phyloP scores from a whole-genome alignment of 139 green algal genomes.

The Raphidocelis subcapitata region DNA sequence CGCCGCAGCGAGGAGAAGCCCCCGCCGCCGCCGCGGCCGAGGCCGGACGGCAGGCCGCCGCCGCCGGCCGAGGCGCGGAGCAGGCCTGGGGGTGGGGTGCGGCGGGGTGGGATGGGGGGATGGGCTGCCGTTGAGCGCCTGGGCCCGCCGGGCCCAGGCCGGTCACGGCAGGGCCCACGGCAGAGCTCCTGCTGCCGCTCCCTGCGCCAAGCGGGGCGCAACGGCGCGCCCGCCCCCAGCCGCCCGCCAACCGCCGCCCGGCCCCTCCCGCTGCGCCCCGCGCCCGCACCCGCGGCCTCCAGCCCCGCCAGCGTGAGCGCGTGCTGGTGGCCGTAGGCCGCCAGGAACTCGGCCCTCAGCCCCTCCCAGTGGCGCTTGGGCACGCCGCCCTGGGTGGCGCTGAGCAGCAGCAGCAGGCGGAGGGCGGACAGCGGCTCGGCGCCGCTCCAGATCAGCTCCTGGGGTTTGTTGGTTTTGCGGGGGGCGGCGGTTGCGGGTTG shows the following conservation, averaged over 20 bases:
- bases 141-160: no score
- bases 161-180: no score
- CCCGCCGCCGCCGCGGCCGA: background rate
- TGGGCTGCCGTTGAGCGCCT: no score
- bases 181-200: no score
- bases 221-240: no score
- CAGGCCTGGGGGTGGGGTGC: background rate
- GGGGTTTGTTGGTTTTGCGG: background rate
- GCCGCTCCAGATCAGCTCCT: slow-evolving; percentile 73
- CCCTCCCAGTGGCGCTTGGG: slow-evolving; percentile 71
- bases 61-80: background rate
- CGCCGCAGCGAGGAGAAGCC: slow-evolving; percentile 39
- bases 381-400: slow-evolving; percentile 61
- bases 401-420: slow-evolving; percentile 80
- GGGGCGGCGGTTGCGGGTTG: no score
- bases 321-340: slow-evolving; percentile 89
- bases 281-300: slow-evolving; percentile 55
- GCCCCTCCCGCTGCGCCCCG: no score
- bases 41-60: background rate
- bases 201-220: no score
- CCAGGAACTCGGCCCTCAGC: slow-evolving; percentile 73
- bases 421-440: slow-evolving; percentile 69
- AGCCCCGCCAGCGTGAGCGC: slow-evolving; percentile 70
- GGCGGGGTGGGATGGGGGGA: background rate
- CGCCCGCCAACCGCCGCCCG: no score